Conservation (phyloP, 2,329 filamentous ascomycete species). For the Helicocarpus griseus region DNA sequence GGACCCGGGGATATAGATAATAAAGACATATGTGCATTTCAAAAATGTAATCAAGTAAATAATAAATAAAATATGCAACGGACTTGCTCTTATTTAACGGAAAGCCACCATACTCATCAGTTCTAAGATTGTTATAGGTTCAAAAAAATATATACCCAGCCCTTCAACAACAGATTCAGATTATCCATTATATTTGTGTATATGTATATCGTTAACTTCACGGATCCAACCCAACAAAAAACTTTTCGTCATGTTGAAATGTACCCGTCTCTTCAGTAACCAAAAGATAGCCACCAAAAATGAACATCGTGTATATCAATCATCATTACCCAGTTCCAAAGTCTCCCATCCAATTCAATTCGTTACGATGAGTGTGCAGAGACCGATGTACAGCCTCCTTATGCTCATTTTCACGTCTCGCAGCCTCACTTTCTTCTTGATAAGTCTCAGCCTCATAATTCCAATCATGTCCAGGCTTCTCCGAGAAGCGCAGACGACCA, state of each 20-base stretch:
- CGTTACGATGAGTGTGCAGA: not conserved
- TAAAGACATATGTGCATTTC: no score
- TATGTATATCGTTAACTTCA: not conserved
- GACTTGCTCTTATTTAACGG: not conserved
- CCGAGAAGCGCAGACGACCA: slow-evolving; percentile 59
- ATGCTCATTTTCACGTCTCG: not conserved
- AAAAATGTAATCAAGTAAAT: not conserved
- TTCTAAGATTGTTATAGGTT: no score
- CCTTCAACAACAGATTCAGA: no score
- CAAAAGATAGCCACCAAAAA: not conserved
- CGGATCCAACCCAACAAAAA: not conserved
- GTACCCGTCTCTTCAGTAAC: no score
- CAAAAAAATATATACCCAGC: no score
- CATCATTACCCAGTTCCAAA: not conserved
- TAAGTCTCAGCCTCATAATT: slow-evolving; percentile 22
- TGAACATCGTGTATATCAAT: not conserved
- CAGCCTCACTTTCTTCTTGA: slow-evolving; percentile 15
- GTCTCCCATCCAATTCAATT: slow-evolving; percentile 4
- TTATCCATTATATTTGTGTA: not conserved
- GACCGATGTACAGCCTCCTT: not conserved
- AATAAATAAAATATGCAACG: not conserved
- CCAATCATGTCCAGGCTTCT: slow-evolving; percentile 22
- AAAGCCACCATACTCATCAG: no score
- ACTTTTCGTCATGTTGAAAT: not conserved
- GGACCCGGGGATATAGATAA: no score